Base-by-base conservation (phyloP, 371 early-diverging fungal genomes). In the Phascolomyces articulosus region DNA sequence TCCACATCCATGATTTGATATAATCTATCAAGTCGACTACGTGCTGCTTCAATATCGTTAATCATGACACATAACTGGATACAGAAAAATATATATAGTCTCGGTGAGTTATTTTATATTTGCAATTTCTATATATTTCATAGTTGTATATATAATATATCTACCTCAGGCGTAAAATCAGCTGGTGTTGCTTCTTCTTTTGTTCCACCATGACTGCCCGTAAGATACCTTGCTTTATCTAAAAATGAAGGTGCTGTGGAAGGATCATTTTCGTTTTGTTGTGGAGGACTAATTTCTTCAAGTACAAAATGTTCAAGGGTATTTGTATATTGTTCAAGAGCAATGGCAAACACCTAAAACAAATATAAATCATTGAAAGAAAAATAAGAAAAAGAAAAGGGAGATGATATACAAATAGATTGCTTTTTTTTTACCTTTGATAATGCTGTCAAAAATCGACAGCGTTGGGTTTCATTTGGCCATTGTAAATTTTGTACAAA, bases 391-490 rank as follows among this genome's bases (percentile, higher is more conserved):
- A n/a, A n/a, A n/a, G n/a, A n/a, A n/a, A n/a, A n/a, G n/a, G n/a
- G n/a, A n/a, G n/a, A n/a, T n/a, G n/a, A n/a, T n/a, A n/a, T n/a
- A n/a, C n/a, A n/a, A n/a, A n/a, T n/a, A n/a, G n/a, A n/a, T n/a
- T n/a, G n/a, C n/a, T n/a, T n/a, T n/a, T n/a, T n/a, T n/a, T 83
- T 48, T 71, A 71, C 83, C 73, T 89, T 90, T 60, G 89, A 88
- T 40, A 94, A 80, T 23, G 79, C 86, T 2, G 90, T 85, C 67
- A 91, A 75, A 63, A 92, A 92, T 6, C 83, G 79, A 20, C 90
- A 92, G 57, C 84, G 75, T 60, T 87, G 87, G 31, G 85, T 76
- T 48, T 85, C 78, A 53, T 92, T 85, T 0, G 94, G 93, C 94
- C 94, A 94, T 59, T 87, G 81, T 38, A 94, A 61, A n/a, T 80